Percentiles rank a stretch among this genome's conserved stretches.
These are phyloP conservation scores for Saksenaea vasiformis DNA, from an alignment of 371 early-diverging fungal genomes.

Conservation along the genomic window DNA sequence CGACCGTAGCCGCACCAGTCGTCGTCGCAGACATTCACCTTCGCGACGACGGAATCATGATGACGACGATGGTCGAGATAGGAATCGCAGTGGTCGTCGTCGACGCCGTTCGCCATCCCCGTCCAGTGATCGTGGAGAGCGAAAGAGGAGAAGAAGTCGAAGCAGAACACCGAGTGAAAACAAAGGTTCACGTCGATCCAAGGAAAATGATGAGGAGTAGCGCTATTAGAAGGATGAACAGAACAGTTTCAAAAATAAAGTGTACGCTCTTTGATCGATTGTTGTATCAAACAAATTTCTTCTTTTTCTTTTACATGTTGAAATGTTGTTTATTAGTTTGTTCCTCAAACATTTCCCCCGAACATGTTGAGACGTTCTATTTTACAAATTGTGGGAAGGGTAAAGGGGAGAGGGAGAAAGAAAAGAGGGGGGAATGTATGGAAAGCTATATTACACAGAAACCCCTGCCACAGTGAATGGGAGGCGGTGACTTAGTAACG, in stretches of 20 bases:
- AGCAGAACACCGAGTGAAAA: not conserved
- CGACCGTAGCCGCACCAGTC: not conserved
- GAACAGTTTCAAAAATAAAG: not conserved
- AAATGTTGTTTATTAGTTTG: conserved; percentile 9
- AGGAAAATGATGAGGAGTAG: not conserved
- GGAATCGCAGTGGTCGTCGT: not conserved
- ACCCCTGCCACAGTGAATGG: not conserved
- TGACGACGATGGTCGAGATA: not conserved
- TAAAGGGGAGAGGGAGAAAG: not conserved
- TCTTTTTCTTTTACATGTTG: conserved; percentile 7
- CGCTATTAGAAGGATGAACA: not conserved
- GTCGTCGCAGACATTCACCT: not conserved
- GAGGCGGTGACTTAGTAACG: conserved; percentile 64
- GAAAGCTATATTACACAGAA: conserved; percentile 12
- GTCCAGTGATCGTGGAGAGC: not conserved
- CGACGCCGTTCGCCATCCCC: not conserved
- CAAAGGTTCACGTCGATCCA: not conserved
- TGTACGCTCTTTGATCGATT: not conserved
- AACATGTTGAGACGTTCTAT: conserved; percentile 51
- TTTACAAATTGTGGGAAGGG: conserved; percentile 18
- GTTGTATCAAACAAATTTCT: not conserved
- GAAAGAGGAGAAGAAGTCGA: conserved; percentile 2
- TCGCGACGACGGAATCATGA: not conserved
- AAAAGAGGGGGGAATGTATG: not conserved
- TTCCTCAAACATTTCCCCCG: conserved; percentile 21